A percentile compares a stretch with the other conserved stretches of the same genome.
Evolutionary conservation across 192 early-diverging fungal genomes (phyloP).

Genomic region (Gaertneriomyces semiglobifer): DNA sequence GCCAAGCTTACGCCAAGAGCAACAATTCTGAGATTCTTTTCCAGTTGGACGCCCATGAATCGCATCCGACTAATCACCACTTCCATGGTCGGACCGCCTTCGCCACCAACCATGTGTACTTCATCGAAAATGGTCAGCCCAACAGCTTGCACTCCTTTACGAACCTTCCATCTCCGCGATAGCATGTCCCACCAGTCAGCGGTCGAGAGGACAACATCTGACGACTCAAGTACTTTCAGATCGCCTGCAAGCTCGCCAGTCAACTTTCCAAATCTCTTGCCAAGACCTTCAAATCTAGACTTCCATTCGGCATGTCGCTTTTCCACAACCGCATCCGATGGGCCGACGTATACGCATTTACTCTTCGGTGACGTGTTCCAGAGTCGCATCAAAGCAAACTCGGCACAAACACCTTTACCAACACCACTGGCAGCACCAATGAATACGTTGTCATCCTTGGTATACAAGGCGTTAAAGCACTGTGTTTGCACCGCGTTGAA

Average conservation of each 20-base stretch:
- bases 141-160: slow-evolving; percentile 86
- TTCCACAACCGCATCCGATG: slow-evolving; percentile 81
- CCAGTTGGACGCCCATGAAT: slow-evolving; percentile 77
- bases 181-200: slow-evolving; percentile 93
- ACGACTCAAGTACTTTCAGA: slow-evolving; percentile 80
- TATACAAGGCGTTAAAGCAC: slow-evolving; percentile 85
- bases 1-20: slow-evolving; percentile 85
- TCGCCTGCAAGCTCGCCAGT: slow-evolving; percentile 90
- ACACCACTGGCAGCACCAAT: slow-evolving; percentile 87
- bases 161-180: slow-evolving; percentile 92
- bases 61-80: slow-evolving; percentile 92
- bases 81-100: slow-evolving; percentile 87
- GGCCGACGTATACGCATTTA: slow-evolving; percentile 87
- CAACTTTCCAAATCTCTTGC: slow-evolving; percentile 81
- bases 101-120: slow-evolving; percentile 88
- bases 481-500: slow-evolving; percentile 98
- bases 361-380: slow-evolving; percentile 62
- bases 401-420: slow-evolving; percentile 95
- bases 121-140: slow-evolving; percentile 91
- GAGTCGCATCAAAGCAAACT: slow-evolving; percentile 89
- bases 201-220: slow-evolving; percentile 89
- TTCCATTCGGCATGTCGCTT: slow-evolving; percentile 78
- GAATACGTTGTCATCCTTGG: slow-evolving; percentile 82
- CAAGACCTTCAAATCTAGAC: slow-evolving; percentile 71
- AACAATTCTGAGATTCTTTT: slow-evolving; percentile 85